Evolutionary conservation across 768 basidiomycete genomes (phyloP).

Genomic region (Cyathus striatus): DNA sequence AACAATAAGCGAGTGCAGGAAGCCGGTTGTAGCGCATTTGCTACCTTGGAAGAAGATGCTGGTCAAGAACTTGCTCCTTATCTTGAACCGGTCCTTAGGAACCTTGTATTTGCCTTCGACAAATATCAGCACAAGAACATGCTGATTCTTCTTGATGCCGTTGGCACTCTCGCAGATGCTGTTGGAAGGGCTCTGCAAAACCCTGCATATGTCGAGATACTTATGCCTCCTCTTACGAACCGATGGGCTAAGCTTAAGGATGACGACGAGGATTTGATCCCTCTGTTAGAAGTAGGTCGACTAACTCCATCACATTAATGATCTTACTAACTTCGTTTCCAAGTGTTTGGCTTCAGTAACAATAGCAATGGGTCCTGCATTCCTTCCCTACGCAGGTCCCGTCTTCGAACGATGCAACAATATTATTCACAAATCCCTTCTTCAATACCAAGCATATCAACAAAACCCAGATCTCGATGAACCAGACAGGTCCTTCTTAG

Average conservation of each 20-base stretch:
- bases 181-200: constrained; percentile 87
- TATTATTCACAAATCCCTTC: constrained; percentile 77
- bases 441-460: constrained; percentile 84
- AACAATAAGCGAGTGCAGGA: constrained; percentile 99
- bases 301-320: constrained; percentile 2
- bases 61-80: constrained; percentile 86
- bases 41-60: constrained; percentile 97
- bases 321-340: constrained; percentile 2
- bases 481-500: constrained; percentile 95
- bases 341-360: constrained; percentile 97
- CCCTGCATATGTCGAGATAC: constrained; percentile 82
- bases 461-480: constrained; percentile 89
- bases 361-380: constrained; percentile 89
- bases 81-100: constrained; percentile 90
- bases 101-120: constrained; percentile 92
- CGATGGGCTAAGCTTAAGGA: constrained; percentile 91
- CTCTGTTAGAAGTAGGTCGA: constrained; percentile 80
- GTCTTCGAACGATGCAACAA: constrained; percentile 89
- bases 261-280: constrained; percentile 89
- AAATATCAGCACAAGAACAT: constrained; percentile 99
- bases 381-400: constrained; percentile 82
- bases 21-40: constrained; percentile 97
- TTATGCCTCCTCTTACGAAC: constrained; percentile 91
- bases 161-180: constrained; percentile 95
- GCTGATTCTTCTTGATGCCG: constrained; percentile 97